These are phyloP conservation scores for Botrytis byssoidea DNA, from an alignment of 2,329 filamentous ascomycete species.

Conservation along the genomic window DNA sequence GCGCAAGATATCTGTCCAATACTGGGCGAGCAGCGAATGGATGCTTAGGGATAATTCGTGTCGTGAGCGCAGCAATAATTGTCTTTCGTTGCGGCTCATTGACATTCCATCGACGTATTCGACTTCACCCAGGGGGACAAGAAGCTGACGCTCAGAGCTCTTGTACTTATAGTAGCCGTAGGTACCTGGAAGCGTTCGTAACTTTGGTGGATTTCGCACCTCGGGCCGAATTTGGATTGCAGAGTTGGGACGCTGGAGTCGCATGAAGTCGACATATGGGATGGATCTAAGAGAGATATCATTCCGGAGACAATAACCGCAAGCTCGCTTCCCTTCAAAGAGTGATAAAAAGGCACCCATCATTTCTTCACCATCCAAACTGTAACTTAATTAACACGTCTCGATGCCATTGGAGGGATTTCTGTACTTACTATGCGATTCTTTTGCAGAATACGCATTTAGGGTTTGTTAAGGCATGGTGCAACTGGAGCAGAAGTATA, in stretches of 20 bases:
- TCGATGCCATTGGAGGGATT: neutral
- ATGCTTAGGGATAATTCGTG: neutral
- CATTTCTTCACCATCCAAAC: neutral
- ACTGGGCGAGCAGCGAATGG: neutral
- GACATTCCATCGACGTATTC: neutral
- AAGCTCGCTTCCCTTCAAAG: constrained; percentile 23
- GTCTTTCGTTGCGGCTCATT: neutral
- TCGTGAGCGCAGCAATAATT: neutral
- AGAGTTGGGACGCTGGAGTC: neutral
- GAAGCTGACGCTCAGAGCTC: too few species aligned
- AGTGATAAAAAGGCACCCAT: constrained; percentile 24
- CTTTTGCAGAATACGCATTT: neutral
- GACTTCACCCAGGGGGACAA: neutral
- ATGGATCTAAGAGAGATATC: constrained; percentile 12
- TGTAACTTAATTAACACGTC: neutral
- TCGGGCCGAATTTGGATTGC: neutral
- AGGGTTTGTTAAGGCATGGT: constrained; percentile 3
- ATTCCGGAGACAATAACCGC: constrained; percentile 27
- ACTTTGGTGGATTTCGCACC: neutral
- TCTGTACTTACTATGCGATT: neutral
- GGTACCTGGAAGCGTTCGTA: neutral
- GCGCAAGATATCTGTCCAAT: neutral
- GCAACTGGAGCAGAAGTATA: neutral
- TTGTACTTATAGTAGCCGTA: neutral
- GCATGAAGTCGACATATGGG: neutral